phyloP scores from a whole-genome alignment of 108 stramenopile species.

The Nitzschia sp. region DNA sequence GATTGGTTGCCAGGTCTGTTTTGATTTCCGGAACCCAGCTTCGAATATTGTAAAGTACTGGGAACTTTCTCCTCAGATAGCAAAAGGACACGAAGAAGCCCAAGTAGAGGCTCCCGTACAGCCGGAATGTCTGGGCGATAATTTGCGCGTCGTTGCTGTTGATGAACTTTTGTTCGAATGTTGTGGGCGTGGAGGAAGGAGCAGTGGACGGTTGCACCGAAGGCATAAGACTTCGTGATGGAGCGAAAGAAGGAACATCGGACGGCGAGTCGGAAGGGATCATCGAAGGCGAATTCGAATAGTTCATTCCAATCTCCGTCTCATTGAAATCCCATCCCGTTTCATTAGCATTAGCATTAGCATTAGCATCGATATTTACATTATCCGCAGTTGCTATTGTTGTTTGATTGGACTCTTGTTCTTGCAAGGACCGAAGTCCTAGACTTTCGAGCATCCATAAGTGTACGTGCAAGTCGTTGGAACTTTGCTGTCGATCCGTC shows the following conservation, averaged over 20 bases:
- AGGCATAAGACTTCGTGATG: background rate
- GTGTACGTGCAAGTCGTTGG: too few species aligned
- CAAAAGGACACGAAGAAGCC: slow-evolving; percentile 42
- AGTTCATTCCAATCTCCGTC: background rate
- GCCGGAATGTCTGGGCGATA: slow-evolving; percentile 34
- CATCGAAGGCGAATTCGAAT: background rate
- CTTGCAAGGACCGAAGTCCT: too few species aligned
- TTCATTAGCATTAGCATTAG: too few species aligned
- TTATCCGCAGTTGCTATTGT: too few species aligned
- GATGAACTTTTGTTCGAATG: slow-evolving; percentile 1
- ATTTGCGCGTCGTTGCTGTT: slow-evolving; percentile 31
- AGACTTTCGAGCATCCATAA: too few species aligned
- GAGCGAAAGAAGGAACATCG: background rate
- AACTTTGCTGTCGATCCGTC: too few species aligned
- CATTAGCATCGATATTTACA: too few species aligned
- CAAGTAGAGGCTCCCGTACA: slow-evolving; percentile 52
- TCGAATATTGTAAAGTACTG: slow-evolving; percentile 51
- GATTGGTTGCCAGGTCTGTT: slow-evolving; percentile 35
- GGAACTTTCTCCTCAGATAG: slow-evolving; percentile 35
- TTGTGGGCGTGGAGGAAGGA: slow-evolving; percentile 4
- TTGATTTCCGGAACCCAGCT: slow-evolving; percentile 40
- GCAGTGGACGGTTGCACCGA: background rate
- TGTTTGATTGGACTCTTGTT: too few species aligned
- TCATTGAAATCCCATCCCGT: background rate
- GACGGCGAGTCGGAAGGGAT: background rate